phyloP scores from a whole-genome alignment of 306 rosid species.

The Lupinus albus region DNA sequence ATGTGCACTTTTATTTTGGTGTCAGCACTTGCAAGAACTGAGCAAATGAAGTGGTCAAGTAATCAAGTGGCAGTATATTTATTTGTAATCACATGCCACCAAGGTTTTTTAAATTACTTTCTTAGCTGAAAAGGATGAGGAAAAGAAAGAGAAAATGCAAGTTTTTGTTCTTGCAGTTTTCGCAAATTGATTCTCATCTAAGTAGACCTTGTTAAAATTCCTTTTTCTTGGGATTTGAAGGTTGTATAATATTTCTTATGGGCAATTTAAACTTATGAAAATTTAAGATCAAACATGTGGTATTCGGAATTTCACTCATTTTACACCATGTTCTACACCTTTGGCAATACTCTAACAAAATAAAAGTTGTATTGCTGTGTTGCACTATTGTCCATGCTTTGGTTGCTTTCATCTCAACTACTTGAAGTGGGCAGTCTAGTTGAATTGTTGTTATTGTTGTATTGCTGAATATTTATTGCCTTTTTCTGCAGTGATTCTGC shows the following conservation, averaged over 20 bases:
- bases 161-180: conserved; percentile 9
- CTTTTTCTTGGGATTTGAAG: conserved; percentile 13
- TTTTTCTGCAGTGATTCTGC: conserved; percentile 76
- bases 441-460: background rate
- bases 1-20: conserved; percentile 13
- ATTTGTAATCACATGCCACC: conserved; percentile 3
- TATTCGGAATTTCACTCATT: conserved; percentile 14
- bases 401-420: conserved; percentile 4
- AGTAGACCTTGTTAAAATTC: conserved; percentile 3
- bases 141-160: conserved; percentile 16
- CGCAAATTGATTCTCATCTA: background rate
- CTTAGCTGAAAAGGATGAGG: background rate
- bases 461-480: conserved; percentile 37
- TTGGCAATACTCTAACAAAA: background rate
- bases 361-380: background rate
- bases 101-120: background rate
- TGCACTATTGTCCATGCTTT: background rate
- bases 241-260: background rate
- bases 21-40: conserved; percentile 11
- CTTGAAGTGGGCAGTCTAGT: conserved; percentile 21
- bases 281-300: conserved; percentile 4
- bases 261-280: background rate
- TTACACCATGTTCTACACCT: conserved; percentile 17
- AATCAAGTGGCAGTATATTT: conserved; percentile 1
- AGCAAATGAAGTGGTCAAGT: background rate